Base-by-base conservation (phyloP, 306 rosid genomes). In the Castanea mollissima region DNA sequence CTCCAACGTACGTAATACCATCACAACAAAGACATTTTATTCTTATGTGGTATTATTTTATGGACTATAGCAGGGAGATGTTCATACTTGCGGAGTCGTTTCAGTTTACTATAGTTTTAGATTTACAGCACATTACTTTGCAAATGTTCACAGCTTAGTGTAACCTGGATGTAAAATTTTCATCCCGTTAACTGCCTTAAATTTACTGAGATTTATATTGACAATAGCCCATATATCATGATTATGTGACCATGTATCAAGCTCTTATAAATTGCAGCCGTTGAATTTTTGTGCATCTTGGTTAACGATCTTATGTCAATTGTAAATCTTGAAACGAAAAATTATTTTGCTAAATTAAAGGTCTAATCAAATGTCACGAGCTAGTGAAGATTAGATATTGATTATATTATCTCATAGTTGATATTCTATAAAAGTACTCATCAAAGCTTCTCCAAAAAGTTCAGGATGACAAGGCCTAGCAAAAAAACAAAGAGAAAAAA, bases 271-370 rank as follows among this genome's bases (percentile, higher is more conserved):
- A 5, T 63, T 63, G 41, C 31, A 15, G 41, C 6, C 6, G 3
- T 15, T 27, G 69, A 63, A 63, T 63, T 63, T 27, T 25, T 15
- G n/a, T 4, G 8, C 38, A 29, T 63, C 35, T 13, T 49, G 54
- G 54, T 49, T 11, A 49, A 49, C 4, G 54, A 25, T 27, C 35
- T 1, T 13, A 29, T 5, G 38, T 15, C n/a, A 27, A 63, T 14
- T 1, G 16, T 18, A 8, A 29, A 63, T 29, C 10, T 29, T 29
- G 19, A 63, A 63, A 15, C 20, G 67, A 49, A 71, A 58, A 32
- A 56, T 69, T 67, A 71, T 59, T 80, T 19, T 13, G 65, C 76
- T 69, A 75, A 80, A 57, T 69, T 69, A 46, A 29, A 75, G 65
- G 70, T 20, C 27, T 58, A 57, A 69, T 74, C 23, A 59, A 7